Conservation (phyloP, 495 filamentous ascomycete species). For the Aspergillus wentii region DNA sequence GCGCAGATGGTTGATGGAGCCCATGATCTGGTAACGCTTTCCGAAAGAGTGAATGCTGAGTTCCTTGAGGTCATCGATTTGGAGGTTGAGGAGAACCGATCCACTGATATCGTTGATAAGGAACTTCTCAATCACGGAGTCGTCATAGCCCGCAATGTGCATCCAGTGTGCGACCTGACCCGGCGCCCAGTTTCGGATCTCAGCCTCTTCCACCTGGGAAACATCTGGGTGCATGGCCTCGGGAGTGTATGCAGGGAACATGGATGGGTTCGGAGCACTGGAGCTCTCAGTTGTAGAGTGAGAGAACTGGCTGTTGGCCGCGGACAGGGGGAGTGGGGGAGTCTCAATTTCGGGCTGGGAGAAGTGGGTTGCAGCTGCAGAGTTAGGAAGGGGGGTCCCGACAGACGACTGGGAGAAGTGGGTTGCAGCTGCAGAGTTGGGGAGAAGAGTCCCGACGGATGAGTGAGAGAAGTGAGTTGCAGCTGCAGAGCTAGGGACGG, state of each 20-base stretch:
- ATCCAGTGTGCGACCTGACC: conserved; percentile 79
- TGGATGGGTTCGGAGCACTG: no score
- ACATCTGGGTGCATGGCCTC: conserved; percentile 12
- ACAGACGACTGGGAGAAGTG: background rate
- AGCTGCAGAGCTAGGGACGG: no score
- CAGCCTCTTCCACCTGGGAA: conserved; percentile 36
- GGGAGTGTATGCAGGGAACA: conserved; percentile 9
- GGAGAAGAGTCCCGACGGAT: conserved; percentile 35
- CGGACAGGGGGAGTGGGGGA: no score
- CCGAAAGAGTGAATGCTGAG: conserved; percentile 91
- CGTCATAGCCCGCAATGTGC: conserved; percentile 65
- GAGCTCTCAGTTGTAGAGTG: no score
- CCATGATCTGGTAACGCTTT: conserved; percentile 80
- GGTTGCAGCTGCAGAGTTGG: background rate
- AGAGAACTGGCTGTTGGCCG: conserved; percentile 9
- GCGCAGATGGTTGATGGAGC: conserved; percentile 68
- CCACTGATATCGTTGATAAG: conserved; percentile 88
- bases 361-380: background rate
- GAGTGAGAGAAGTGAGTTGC: no score
- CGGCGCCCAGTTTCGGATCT: conserved; percentile 62
- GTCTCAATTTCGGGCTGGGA: background rate
- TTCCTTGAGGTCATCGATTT: conserved; percentile 90
- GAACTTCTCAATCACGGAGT: conserved; percentile 73
- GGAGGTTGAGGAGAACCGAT: conserved; percentile 73
- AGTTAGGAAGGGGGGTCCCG: no score